phyloP scores from a whole-genome alignment of 345 rosid species.

The Pugionium dolabratum region DNA sequence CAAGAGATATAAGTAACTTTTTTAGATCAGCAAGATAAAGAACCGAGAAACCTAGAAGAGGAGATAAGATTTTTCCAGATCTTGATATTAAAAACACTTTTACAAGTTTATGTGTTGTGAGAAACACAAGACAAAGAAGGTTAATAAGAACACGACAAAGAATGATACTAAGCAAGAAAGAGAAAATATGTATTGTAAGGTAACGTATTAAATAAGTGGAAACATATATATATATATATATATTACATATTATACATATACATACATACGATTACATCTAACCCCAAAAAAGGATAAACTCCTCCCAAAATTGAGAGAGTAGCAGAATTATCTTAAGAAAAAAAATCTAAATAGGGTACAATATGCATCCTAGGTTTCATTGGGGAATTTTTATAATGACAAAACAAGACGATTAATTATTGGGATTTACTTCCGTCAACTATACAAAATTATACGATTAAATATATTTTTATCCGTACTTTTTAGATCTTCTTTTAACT shows the following conservation, averaged over 20 bases:
- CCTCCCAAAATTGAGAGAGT: no score
- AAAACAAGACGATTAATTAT: no score
- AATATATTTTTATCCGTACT: no score
- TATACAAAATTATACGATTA: no score
- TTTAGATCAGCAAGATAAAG: conserved; percentile 6
- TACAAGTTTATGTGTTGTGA: conserved; percentile 41
- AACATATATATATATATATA: background rate
- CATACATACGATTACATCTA: no score
- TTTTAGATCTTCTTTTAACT: no score
- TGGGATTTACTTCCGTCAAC: no score
- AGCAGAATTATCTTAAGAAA: no score
- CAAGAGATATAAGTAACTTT: background rate
- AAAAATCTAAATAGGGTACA: no score
- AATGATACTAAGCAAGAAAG: conserved; percentile 40
- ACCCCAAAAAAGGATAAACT: no score
- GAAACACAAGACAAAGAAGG: conserved; percentile 36
- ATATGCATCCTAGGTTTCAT: no score
- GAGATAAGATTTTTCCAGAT: conserved; percentile 36
- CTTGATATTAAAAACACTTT: conserved; percentile 31
- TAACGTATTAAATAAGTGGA: conserved; percentile 37
- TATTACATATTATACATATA: background rate
- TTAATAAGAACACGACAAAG: conserved; percentile 44
- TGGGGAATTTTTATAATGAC: no score
- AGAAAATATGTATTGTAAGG: conserved; percentile 38
- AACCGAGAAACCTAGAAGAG: conserved; percentile 17